Evolutionary conservation across 768 basidiomycete species (phyloP).

Genomic region (Leccinum barrowsii): DNA sequence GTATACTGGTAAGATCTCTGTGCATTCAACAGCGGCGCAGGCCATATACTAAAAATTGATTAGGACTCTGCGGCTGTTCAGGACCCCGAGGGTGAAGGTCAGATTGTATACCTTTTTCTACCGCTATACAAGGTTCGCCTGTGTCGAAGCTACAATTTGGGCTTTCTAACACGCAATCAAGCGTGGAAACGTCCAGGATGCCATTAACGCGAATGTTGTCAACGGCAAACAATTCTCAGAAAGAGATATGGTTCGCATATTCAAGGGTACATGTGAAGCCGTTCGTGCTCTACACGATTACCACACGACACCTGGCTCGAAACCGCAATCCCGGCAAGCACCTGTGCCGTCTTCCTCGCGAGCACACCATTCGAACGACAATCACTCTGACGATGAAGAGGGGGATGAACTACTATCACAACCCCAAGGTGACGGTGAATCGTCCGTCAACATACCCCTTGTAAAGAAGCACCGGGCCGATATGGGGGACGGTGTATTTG

Average conservation of each 20-base stretch:
- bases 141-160: not conserved
- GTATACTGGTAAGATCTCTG: conserved; percentile 61
- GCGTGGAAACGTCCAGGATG: conserved; percentile 94
- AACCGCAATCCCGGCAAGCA: conserved; percentile 21
- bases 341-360: conserved; percentile 24
- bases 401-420: conserved; percentile 72
- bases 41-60: conserved; percentile 1
- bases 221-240: conserved; percentile 84
- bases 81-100: conserved; percentile 88
- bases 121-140: conserved; percentile 81
- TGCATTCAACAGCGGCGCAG: not conserved
- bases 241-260: conserved; percentile 81
- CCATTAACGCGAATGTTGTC: conserved; percentile 82
- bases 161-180: conserved; percentile 28
- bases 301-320: conserved; percentile 43
- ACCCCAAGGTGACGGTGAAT: conserved; percentile 60
- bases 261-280: conserved; percentile 92
- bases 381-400: conserved; percentile 52
- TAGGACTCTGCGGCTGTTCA: conserved; percentile 94
- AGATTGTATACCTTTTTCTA: conserved; percentile 94
- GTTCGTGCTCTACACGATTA: conserved; percentile 94
- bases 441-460: conserved; percentile 51
- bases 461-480: conserved; percentile 51
- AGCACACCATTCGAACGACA: conserved; percentile 13
- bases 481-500: conserved; percentile 64